Evolutionary conservation across 2,329 filamentous ascomycete species (phyloP).

Genomic region (Aspergillus chevalieri): DNA sequence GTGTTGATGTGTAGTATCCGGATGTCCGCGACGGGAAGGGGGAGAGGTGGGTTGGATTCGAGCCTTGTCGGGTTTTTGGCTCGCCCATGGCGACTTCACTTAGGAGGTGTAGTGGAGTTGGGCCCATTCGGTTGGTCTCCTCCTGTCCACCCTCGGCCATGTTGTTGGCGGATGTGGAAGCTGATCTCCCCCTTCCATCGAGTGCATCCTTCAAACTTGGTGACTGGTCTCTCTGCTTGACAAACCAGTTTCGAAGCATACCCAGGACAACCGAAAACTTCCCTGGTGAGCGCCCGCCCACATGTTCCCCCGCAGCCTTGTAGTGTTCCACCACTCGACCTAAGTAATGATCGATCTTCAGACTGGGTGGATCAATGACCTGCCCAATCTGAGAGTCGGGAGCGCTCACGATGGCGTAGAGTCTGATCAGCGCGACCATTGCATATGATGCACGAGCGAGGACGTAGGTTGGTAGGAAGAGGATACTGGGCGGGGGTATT

Average conservation of each 20-base stretch:
- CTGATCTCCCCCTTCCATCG: constrained; percentile 1
- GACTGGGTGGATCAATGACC: constrained; percentile 61
- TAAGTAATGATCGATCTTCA: constrained; percentile 62
- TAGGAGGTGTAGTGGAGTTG: constrained; percentile 32
- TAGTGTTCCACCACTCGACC: constrained; percentile 66
- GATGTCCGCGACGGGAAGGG: constrained; percentile 1
- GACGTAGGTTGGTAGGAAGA: constrained; percentile 63
- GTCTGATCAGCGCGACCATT: constrained; percentile 66
- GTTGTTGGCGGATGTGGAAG: background rate
- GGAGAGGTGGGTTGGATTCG: constrained; percentile 1
- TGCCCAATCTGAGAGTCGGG: constrained; percentile 62
- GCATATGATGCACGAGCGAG: constrained; percentile 68
- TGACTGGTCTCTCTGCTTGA: constrained; percentile 40
- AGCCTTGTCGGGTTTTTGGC: constrained; percentile 8
- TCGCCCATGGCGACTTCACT: constrained; percentile 38
- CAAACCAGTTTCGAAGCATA: constrained; percentile 66
- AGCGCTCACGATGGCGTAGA: constrained; percentile 62
- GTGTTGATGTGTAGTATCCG: background rate
- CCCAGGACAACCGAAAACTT: constrained; percentile 67
- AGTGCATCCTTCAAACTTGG: constrained; percentile 20
- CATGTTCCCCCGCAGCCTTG: constrained; percentile 55
- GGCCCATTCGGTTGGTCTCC: constrained; percentile 7
- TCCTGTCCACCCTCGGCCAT: background rate
- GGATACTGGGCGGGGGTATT: constrained; percentile 54
- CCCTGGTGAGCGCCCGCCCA: constrained; percentile 58